Conservation (phyloP, 2,329 filamentous ascomycete species). For the Stylonectria norvegica region DNA sequence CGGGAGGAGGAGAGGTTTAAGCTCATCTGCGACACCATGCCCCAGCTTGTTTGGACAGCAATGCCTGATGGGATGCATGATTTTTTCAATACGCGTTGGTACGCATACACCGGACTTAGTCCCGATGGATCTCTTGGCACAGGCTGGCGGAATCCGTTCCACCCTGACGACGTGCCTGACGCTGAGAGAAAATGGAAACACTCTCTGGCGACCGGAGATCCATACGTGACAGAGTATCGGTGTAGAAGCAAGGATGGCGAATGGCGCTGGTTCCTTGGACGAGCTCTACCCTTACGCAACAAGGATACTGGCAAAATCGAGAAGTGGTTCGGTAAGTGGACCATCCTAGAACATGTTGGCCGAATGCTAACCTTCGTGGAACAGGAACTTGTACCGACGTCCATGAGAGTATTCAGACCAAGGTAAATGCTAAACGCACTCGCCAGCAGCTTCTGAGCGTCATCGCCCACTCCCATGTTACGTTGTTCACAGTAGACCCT, state of each 20-base stretch:
- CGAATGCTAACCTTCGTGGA: not conserved
- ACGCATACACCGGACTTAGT: conserved; percentile 69
- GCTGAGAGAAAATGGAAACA: conserved; percentile 57
- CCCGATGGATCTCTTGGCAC: conserved; percentile 59
- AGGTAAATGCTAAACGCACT: conserved; percentile 61
- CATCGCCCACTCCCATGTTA: conserved; percentile 70
- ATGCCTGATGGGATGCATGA: conserved; percentile 63
- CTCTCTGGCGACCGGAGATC: conserved; percentile 63
- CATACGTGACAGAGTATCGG: conserved; percentile 69
- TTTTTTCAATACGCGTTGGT: conserved; percentile 77
- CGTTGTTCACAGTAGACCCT: conserved; percentile 68
- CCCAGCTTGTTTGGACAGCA: conserved; percentile 71
- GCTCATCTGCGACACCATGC: conserved; percentile 71
- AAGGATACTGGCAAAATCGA: conserved; percentile 64
- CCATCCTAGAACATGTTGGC: not conserved
- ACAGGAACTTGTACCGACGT: conserved; percentile 70
- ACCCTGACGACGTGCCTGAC: conserved; percentile 64
- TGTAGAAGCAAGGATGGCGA: conserved; percentile 63
- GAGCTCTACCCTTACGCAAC: conserved; percentile 66
- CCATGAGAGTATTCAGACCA: conserved; percentile 68
- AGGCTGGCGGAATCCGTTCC: conserved; percentile 63
- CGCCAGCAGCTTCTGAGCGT: conserved; percentile 70
- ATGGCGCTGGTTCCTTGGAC: conserved; percentile 76
- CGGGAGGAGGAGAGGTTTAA: conserved; percentile 72
- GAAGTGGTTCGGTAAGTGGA: conserved; percentile 66